phyloP scores from a whole-genome alignment of 371 early-diverging fungal genomes.

The Syncephalastrum contaminatum region DNA sequence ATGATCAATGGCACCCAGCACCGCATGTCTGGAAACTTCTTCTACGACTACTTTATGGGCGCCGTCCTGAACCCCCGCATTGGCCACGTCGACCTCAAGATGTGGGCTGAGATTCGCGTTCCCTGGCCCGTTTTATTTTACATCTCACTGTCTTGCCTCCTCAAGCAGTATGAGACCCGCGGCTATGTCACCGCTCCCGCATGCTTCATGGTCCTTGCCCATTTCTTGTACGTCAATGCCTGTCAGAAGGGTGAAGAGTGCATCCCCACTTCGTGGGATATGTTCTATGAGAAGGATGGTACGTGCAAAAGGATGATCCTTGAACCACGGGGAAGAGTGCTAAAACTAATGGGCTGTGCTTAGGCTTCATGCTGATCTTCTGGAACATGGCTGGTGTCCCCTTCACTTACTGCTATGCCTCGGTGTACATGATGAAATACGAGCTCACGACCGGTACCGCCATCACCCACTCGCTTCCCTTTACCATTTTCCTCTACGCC shows the following conservation, averaged over 20 bases:
- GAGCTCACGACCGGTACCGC: constrained; percentile 37
- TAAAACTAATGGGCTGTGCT: not conserved
- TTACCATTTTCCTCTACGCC: constrained; percentile 39
- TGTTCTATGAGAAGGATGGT: constrained; percentile 61
- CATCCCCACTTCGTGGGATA: constrained; percentile 75
- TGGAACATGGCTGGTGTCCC: constrained; percentile 66
- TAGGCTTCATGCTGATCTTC: constrained; percentile 62
- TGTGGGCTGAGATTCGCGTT: constrained; percentile 80
- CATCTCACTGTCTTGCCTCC: constrained; percentile 61
- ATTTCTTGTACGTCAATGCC: constrained; percentile 72
- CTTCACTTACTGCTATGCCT: constrained; percentile 60
- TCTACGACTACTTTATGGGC: constrained; percentile 84
- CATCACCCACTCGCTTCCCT: constrained; percentile 40
- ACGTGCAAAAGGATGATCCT: constrained; percentile 4
- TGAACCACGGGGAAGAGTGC: not conserved
- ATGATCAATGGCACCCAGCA: constrained; percentile 40
- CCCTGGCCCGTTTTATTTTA: constrained; percentile 76
- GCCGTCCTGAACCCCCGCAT: constrained; percentile 76
- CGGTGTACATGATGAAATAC: constrained; percentile 52
- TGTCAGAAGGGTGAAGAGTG: constrained; percentile 81
- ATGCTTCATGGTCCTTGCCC: constrained; percentile 72
- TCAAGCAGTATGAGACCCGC: constrained; percentile 68
- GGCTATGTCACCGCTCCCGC: constrained; percentile 68
- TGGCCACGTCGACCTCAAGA: constrained; percentile 78
- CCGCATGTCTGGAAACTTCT: constrained; percentile 70